phyloP scores from a whole-genome alignment of 1,284 basidiomycete species.

The Afroboletus lepidellus region DNA sequence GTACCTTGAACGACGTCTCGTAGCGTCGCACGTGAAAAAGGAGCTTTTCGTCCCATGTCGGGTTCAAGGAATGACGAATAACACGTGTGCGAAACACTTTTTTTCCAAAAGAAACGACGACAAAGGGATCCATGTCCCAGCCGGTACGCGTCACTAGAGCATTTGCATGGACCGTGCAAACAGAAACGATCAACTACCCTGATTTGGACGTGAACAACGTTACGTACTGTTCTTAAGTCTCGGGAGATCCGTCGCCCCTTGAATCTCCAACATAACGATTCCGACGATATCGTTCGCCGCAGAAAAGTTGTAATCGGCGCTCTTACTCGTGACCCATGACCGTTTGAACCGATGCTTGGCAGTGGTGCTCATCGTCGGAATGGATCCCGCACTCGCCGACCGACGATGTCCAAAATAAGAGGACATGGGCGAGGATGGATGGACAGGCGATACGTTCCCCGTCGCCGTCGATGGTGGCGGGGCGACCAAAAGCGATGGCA shows the following conservation, averaged over 20 bases:
- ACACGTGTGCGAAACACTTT: constrained; percentile 95
- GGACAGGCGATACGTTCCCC: constrained; percentile 12
- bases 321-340: constrained; percentile 32
- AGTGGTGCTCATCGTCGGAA: constrained; percentile 23
- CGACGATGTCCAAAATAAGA: constrained; percentile 30
- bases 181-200: constrained; percentile 7
- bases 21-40: constrained; percentile 92
- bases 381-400: constrained; percentile 32
- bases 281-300: constrained; percentile 81
- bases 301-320: constrained; percentile 63
- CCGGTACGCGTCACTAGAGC: constrained; percentile 73
- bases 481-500: constrained; percentile 15
- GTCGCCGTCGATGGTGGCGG: constrained; percentile 3
- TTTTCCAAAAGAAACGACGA: constrained; percentile 94
- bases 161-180: background rate
- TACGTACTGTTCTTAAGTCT: constrained; percentile 81
- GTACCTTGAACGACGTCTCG: constrained; percentile 76
- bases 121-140: constrained; percentile 98
- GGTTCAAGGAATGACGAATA: constrained; percentile 86
- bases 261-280: constrained; percentile 84
- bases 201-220: background rate
- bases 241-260: constrained; percentile 79
- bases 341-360: constrained; percentile 33
- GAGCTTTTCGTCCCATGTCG: constrained; percentile 93
- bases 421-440: constrained; percentile 18